Evolutionary conservation across 1,139 yeast species (phyloP).

Genomic region (Candida labiduridarum): DNA sequence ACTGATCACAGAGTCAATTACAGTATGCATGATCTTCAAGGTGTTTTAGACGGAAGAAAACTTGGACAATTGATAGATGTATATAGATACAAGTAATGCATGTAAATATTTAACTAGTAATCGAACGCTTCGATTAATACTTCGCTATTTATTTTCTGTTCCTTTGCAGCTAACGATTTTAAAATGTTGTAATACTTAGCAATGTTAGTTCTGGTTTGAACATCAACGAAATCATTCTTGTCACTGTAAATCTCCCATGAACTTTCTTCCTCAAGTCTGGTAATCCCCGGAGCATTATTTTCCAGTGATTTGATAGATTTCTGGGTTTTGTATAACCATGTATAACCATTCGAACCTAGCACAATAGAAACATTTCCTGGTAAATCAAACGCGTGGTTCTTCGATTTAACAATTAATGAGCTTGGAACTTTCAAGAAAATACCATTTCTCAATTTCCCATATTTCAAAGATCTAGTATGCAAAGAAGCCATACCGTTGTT

Average conservation of each 20-base stretch:
- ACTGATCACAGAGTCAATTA: constrained; percentile 92
- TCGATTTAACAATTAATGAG: constrained; percentile 77
- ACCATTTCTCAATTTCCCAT: constrained; percentile 94
- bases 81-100: constrained; percentile 4
- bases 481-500: constrained; percentile 91
- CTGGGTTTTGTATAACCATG: constrained; percentile 84
- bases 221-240: constrained; percentile 71
- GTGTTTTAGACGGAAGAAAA: constrained; percentile 72
- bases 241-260: constrained; percentile 96
- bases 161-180: constrained; percentile 59
- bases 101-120: constrained; percentile 1
- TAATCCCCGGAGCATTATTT: constrained; percentile 52
- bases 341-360: constrained; percentile 90
- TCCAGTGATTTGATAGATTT: constrained; percentile 24
- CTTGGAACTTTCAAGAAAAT: constrained; percentile 79
- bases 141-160: constrained; percentile 3
- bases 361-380: constrained; percentile 92
- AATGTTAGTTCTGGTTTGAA: constrained; percentile 67
- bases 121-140: constrained; percentile 5
- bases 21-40: constrained; percentile 77
- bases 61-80: constrained; percentile 57
- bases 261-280: constrained; percentile 89
- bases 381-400: constrained; percentile 80
- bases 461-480: constrained; percentile 92
- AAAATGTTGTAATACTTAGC: constrained; percentile 85